A percentile compares a stretch with the other conserved stretches of the same genome.
Evolutionary conservation across 2,329 filamentous ascomycete species (phyloP).

Genomic region (Nothophoma quercina): DNA sequence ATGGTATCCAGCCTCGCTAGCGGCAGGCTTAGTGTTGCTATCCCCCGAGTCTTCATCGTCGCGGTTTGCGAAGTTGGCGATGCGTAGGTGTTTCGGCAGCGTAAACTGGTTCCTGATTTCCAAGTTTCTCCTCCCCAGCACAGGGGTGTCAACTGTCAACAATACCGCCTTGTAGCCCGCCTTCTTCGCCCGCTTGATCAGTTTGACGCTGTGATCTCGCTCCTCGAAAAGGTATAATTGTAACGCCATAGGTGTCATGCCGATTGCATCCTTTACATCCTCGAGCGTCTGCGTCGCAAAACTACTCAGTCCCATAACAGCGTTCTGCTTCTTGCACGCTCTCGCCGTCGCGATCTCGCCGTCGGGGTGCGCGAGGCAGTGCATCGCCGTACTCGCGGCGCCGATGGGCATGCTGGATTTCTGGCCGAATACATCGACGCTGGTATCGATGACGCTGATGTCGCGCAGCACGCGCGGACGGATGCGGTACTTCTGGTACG

Average conservation of each 20-base stretch:
- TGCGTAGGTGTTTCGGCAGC: constrained; percentile 30
- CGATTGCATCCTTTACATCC: constrained; percentile 57
- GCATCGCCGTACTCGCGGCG: constrained; percentile 53
- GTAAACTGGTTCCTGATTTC: constrained; percentile 40
- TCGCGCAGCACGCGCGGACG: constrained; percentile 50
- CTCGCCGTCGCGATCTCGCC: constrained; percentile 54
- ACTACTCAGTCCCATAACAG: constrained; percentile 50
- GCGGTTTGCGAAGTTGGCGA: constrained; percentile 29
- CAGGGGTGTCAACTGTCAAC: constrained; percentile 36
- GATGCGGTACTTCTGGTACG: constrained; percentile 43
- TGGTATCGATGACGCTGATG: constrained; percentile 49
- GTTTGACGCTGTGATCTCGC: constrained; percentile 22
- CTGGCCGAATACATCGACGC: constrained; percentile 29
- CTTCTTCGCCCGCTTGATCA: constrained; percentile 36
- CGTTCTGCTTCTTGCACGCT: constrained; percentile 48
- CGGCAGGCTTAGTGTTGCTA: constrained; percentile 2
- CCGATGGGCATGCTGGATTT: constrained; percentile 50
- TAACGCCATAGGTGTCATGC: constrained; percentile 41
- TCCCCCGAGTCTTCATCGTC: constrained; percentile 6
- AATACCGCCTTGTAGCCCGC: constrained; percentile 37
- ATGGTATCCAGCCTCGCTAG: constrained; percentile 7
- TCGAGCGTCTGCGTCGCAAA: constrained; percentile 53
- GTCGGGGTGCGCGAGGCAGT: constrained; percentile 53
- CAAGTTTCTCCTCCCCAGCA: constrained; percentile 30
- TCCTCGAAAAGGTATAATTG: constrained; percentile 55